Evolutionary conservation across 352 stramenopile species (phyloP).

Genomic region (Globisporangium polare): DNA sequence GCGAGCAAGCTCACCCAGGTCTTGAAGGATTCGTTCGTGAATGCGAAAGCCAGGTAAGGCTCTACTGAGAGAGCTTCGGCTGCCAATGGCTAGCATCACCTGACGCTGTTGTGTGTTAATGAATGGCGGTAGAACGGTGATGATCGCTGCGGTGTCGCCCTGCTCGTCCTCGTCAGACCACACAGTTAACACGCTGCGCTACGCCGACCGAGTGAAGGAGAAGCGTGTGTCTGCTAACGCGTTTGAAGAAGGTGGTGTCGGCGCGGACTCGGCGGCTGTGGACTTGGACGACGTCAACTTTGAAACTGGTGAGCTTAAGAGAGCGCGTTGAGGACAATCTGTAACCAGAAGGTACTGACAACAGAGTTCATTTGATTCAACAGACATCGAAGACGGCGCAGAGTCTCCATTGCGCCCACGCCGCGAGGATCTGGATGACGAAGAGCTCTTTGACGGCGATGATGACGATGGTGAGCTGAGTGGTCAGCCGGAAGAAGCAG

Average conservation of each 20-base stretch:
- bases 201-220: slow-evolving; percentile 97
- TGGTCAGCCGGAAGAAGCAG: slow-evolving; percentile 10
- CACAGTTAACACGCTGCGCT: slow-evolving; percentile 96
- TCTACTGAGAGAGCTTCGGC: not conserved
- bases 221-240: slow-evolving; percentile 81
- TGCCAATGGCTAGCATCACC: not conserved
- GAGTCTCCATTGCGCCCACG: slow-evolving; percentile 15
- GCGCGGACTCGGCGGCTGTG: slow-evolving; percentile 26
- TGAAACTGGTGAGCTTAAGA: slow-evolving; percentile 34
- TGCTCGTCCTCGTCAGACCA: slow-evolving; percentile 93
- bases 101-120: not conserved
- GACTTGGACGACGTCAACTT: slow-evolving; percentile 59
- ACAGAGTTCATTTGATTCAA: not conserved
- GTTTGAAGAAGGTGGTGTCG: slow-evolving; percentile 40
- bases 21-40: slow-evolving; percentile 97
- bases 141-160: slow-evolving; percentile 95
- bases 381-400: slow-evolving; percentile 32
- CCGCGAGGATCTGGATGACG: slow-evolving; percentile 24
- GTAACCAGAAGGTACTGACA: not conserved
- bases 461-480: slow-evolving; percentile 16
- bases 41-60: slow-evolving; percentile 81
- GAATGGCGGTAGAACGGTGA: slow-evolving; percentile 78
- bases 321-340: not conserved
- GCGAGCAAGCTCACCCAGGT: slow-evolving; percentile 97
- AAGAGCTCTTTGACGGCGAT: slow-evolving; percentile 20